phyloP scores from a whole-genome alignment of 2,329 filamentous ascomycete species.

The Pseudogymnoascus sp. region DNA sequence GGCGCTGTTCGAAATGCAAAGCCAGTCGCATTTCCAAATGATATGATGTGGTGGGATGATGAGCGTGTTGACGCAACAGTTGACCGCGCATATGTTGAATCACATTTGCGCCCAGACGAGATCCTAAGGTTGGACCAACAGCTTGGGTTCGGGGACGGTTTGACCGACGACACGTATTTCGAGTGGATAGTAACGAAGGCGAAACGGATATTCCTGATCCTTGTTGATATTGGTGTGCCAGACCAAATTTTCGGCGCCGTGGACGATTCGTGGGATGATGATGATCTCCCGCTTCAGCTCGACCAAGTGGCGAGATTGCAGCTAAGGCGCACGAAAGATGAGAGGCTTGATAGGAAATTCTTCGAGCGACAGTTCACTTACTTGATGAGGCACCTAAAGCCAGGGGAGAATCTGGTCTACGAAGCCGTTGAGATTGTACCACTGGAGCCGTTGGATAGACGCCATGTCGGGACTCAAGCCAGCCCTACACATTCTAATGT shows the following conservation, averaged over 20 bases:
- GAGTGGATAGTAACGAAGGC: conserved; percentile 68
- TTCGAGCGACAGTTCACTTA: conserved; percentile 64
- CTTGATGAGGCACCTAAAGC: conserved; percentile 54
- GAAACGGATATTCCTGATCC: conserved; percentile 61
- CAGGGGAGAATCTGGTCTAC: conserved; percentile 56
- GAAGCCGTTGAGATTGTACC: conserved; percentile 61
- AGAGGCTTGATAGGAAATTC: conserved; percentile 59
- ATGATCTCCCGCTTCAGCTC: conserved; percentile 60
- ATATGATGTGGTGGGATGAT: conserved; percentile 60
- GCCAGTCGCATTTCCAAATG: not conserved
- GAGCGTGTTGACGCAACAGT: conserved; percentile 62
- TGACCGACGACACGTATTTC: conserved; percentile 68
- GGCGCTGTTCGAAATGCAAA: conserved; percentile 8
- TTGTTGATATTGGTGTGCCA: conserved; percentile 60
- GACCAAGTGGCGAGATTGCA: conserved; percentile 58
- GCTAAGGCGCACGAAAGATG: conserved; percentile 51
- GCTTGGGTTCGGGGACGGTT: conserved; percentile 55
- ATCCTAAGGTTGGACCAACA: conserved; percentile 53
- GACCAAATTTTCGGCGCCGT: conserved; percentile 69
- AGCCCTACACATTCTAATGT: conserved; percentile 35
- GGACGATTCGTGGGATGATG: conserved; percentile 70
- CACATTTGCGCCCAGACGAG: conserved; percentile 56
- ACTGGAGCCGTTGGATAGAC: conserved; percentile 55
- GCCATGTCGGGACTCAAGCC: conserved; percentile 29
- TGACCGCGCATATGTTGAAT: conserved; percentile 58